A percentile compares a stretch with the other conserved stretches of the same genome.
Evolutionary conservation across 345 rosid species (phyloP).

Genomic region (Salix suchowensis): DNA sequence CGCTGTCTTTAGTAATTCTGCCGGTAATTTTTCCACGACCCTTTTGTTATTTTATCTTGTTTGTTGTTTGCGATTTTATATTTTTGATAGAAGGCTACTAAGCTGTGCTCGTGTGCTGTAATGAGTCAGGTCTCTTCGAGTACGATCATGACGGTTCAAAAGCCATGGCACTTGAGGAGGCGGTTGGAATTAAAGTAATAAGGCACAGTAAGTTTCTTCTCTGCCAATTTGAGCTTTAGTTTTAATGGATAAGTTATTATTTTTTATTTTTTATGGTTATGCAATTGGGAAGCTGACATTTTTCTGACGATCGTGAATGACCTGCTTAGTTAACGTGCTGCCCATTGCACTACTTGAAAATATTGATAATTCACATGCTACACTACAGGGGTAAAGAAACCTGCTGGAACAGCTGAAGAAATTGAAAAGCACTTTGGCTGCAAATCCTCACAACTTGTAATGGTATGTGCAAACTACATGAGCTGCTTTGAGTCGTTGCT

Average conservation of each 20-base stretch:
- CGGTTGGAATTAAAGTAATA: conserved; percentile 82
- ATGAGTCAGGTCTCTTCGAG: conserved; percentile 62
- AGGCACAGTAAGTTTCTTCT: conserved; percentile 62
- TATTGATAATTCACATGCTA: not conserved
- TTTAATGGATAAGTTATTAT: not conserved
- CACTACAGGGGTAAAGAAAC: conserved; percentile 72
- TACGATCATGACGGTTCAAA: conserved; percentile 82
- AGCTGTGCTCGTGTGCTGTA: conserved; percentile 6
- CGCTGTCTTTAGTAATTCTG: conserved; percentile 89
- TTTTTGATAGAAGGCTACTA: not conserved
- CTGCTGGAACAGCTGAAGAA: conserved; percentile 92
- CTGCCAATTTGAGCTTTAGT: not conserved
- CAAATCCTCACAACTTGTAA: conserved; percentile 66
- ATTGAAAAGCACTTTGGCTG: conserved; percentile 93
- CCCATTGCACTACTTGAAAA: not conserved
- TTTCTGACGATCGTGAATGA: not conserved
- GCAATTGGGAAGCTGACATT: not conserved
- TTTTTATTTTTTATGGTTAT: not conserved
- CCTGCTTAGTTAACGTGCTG: not conserved
- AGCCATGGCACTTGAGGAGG: conserved; percentile 78
- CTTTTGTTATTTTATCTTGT: not conserved
- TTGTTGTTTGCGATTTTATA: conserved; percentile 8
- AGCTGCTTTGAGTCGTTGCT: conserved; percentile 1
- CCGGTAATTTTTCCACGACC: conserved; percentile 47
- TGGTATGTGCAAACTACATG: conserved; percentile 40